Base-by-base conservation (phyloP, 2,329 filamentous ascomycete species). In the Cladophialophora yegresii region DNA sequence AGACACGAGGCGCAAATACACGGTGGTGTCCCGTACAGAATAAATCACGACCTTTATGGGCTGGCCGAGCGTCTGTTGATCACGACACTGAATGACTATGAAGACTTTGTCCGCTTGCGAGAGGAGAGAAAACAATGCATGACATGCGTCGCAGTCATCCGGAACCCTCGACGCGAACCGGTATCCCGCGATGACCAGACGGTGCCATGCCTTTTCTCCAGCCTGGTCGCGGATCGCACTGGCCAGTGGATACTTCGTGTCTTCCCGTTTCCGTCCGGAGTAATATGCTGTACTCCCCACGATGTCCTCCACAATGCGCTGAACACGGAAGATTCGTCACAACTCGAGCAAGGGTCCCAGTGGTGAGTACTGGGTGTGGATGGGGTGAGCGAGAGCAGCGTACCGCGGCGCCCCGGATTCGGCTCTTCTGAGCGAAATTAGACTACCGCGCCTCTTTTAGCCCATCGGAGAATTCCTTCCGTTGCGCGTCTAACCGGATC, bases 1-100 rank as follows among this genome's bases (percentile, higher is more conserved):
- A 56, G 54, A 56, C 36, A 56, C 43, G 54, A 56, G 54, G 54
- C 54, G 54, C 54, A 56, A 56, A 56, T 56, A 56, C 54, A 56
- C 33, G 54, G 54, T 40, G 54, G 54, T 40, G 36, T 56, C 54
- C 40, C 54, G 54, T 56, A 56, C 54, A 56, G 54, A 56, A 56
- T 56, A 56, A 43, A 56, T 56, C 33, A 56, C 54, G 36, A 36
- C 33, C 26, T 45, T 26, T 16, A 43, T n/a, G 36, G 36, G 13
- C 36, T 43, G 36, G 36, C 36, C 36, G 36, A 43, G 36, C 36
- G 16, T 16, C 36, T 20, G 8, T 16, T 43, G 36, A 43, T 43
- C 36, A 43, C n/a, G 36, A 43, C 36, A 16, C 36, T 20, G 36
- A 20, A 43, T 43, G 16, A 43, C 36, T 43, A 43, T 43, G 36